Evolutionary conservation across 306 rosid species (phyloP).

Genomic region (Rosa lucieae): DNA sequence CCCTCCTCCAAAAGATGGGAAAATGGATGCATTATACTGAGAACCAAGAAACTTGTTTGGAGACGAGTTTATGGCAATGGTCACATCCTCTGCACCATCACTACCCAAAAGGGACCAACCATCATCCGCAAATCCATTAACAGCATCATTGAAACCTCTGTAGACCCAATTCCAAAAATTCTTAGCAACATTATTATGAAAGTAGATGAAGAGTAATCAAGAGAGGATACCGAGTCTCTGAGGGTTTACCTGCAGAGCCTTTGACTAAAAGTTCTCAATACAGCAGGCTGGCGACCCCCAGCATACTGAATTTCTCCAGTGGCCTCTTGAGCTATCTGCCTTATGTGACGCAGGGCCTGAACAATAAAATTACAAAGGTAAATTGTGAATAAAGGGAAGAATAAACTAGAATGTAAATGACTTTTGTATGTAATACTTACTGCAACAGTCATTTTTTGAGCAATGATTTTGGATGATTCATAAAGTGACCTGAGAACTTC

Average conservation of each 20-base stretch:
- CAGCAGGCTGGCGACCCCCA: constrained; percentile 98
- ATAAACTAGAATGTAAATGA: neutral
- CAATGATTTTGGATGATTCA: constrained; percentile 88
- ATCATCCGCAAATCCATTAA: constrained; percentile 89
- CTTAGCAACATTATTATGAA: neutral
- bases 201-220: neutral
- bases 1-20: constrained; percentile 81
- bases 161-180: neutral
- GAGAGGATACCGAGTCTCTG: too few species aligned
- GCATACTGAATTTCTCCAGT: constrained; percentile 87
- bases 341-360: constrained; percentile 83
- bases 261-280: constrained; percentile 87
- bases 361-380: neutral
- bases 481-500: constrained; percentile 95
- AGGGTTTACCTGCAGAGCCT: constrained; percentile 71
- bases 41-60: constrained; percentile 70
- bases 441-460: constrained; percentile 85
- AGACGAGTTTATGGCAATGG: constrained; percentile 72
- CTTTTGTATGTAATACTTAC: constrained; percentile 36
- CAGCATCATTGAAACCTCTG: constrained; percentile 97
- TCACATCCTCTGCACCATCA: constrained; percentile 92
- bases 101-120: constrained; percentile 86
- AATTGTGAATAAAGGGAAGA: neutral
- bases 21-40: constrained; percentile 57
- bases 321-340: constrained; percentile 91